These are phyloP conservation scores for Exophiala sp. DNA, from an alignment of 2,329 filamentous ascomycete genomes.

Conservation along the genomic window DNA sequence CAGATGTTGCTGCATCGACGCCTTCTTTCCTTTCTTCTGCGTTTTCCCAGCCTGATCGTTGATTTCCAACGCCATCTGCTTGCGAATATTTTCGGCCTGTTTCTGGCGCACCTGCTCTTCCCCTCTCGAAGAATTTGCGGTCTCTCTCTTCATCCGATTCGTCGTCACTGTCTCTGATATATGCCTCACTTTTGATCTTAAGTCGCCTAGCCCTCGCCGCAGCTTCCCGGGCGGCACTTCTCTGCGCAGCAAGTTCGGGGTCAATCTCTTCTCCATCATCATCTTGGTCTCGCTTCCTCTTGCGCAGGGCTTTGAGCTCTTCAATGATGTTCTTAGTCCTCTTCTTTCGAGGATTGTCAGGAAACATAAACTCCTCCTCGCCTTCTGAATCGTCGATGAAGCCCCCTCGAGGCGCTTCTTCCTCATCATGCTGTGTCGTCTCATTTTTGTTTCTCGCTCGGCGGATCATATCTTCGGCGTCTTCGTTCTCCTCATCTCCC, in stretches of 20 bases:
- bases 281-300: slow-evolving; percentile 45
- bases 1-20: background rate
- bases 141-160: slow-evolving; percentile 75
- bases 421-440: slow-evolving; percentile 32
- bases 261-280: slow-evolving; percentile 54
- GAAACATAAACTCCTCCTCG: slow-evolving; percentile 58
- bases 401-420: slow-evolving; percentile 45
- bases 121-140: slow-evolving; percentile 66
- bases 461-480: slow-evolving; percentile 70
- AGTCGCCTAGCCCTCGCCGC: slow-evolving; percentile 69
- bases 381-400: slow-evolving; percentile 63
- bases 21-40: slow-evolving; percentile 12
- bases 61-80: slow-evolving; percentile 41
- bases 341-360: slow-evolving; percentile 46
- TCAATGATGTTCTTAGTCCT: slow-evolving; percentile 42
- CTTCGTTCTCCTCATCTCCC: slow-evolving; percentile 65
- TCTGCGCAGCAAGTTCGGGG: slow-evolving; percentile 54
- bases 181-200: slow-evolving; percentile 78
- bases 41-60: slow-evolving; percentile 4
- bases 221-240: slow-evolving; percentile 55
- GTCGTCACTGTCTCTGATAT: slow-evolving; percentile 78
- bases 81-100: slow-evolving; percentile 46
- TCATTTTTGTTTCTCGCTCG: slow-evolving; percentile 48
- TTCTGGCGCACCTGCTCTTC: slow-evolving; percentile 63
- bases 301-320: slow-evolving; percentile 55